Base-by-base conservation (phyloP, 345 rosid genomes). In the Xanthoceras sorbifolium region DNA sequence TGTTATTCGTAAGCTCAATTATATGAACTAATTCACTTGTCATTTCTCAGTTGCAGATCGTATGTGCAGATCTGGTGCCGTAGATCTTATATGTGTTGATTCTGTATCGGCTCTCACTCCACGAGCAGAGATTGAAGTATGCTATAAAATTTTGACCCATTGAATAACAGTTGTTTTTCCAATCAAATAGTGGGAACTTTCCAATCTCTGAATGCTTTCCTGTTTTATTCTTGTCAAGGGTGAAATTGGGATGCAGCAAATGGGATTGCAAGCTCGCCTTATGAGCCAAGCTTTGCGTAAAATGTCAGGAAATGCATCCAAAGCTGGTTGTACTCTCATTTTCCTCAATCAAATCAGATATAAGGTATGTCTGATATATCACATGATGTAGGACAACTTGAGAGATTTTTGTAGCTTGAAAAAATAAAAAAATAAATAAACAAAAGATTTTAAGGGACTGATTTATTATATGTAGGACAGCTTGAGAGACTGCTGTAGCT, bases 281-380 rank as follows among this genome's bases (percentile, higher is more conserved):
- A 95, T 95, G 98, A 95, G 99, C 85, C 99, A 95, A 87, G 99
- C 99, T 76, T 80, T 95, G 84, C 98, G 97, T 77, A 95, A 93
- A 87, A 95, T 95, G 99, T 93, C 99, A 44, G 99, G 99, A 85
- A 95, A 95, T 79, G 98, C 98, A 71, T 95, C 99, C n/a, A 95
- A 95, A 88, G 99, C 99, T 88, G 92, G 98, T 52, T 95, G 98
- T 73, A 95, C 98, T 17, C 92, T 95, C 73, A 90, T 95, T 75
- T 95, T 95, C 81, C 90, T 95, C 44, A 91, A 95, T 77, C 98
- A 95, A 81, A 95, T 95, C 77, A 82, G 99, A 90, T 93, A 95
- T 75, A 95, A 95, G 97, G 98, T 93, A 80, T 64, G 62, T 62
- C 6, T 59, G n/a, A 71, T 76, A 74, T n/a, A 42, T 29, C 65